Base-by-base conservation (phyloP, 345 rosid genomes). In the Chamaenerion angustifolium region DNA sequence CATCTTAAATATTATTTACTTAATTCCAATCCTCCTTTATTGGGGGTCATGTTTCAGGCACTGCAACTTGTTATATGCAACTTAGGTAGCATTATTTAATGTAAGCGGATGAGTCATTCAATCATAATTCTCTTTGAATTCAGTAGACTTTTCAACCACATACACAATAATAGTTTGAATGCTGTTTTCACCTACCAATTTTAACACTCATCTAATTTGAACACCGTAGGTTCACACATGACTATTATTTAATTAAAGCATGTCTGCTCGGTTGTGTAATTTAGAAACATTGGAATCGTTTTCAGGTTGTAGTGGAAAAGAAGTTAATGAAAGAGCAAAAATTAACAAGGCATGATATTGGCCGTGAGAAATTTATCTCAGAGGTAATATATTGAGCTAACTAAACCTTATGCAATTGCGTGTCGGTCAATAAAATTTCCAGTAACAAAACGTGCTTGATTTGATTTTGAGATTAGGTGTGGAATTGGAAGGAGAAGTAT, bases 231-330 rank as follows among this genome's bases (percentile, higher is more conserved):
- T 31, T 31, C 37, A 1, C 37, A 31, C 5, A 9, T 58, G 40
- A 8, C 17, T 15, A 16, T 25, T 16, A 18, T 14, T 55, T 45
- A 10, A 12, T 55, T 14, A 21, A 35, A 14, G 53, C 49, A 49
- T 25, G 37, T 31, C 37, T 23, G 25, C n/a, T n/a, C n/a, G n/a
- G n/a, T n/a, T n/a, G n/a, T n/a, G n/a, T n/a, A n/a, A 35, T 40
- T n/a, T 51, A 50, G 52, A 56, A 61, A 43, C 16, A 16, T 48
- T 46, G 10, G 42, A 50, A 10, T 47, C 42, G 12, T 40, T 52
- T 68, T 60, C 70, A 88, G 98, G 98, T 92, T 50, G 95, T 83
- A 52, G 93, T 92, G 49, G 98, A 92, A 73, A 92, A 84, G 77
- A 75, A 76, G 64, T 56, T 92, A 46, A 87, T 81, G 98, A 87